Conservation (phyloP, 495 filamentous ascomycete genomes). For the Penicillium daleae region DNA sequence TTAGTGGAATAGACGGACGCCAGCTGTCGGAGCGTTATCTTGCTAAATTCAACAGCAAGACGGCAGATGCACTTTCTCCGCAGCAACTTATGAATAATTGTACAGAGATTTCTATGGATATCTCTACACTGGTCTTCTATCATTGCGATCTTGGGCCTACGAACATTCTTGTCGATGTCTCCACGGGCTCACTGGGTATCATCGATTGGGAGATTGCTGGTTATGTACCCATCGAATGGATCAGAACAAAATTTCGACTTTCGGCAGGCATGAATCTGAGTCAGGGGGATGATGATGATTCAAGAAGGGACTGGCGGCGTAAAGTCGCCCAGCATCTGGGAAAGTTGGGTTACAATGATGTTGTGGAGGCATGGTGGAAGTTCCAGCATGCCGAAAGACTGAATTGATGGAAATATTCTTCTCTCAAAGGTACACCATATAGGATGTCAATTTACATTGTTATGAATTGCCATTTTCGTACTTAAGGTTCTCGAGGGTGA, state of each 20-base stretch:
- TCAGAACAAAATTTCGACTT: conserved; percentile 34
- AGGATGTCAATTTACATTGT: no score
- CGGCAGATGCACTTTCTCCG: conserved; percentile 9
- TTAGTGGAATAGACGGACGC: conserved; percentile 15
- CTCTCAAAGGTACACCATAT: no score
- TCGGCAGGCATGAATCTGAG: conserved; percentile 30
- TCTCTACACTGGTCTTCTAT: conserved; percentile 37
- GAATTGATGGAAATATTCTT: no score
- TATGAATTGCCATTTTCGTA: no score
- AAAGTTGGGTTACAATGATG: conserved; percentile 19
- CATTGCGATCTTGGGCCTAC: conserved; percentile 40
- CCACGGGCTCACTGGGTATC: conserved; percentile 31
- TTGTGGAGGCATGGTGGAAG: conserved; percentile 14
- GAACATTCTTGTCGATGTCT: conserved; percentile 35
- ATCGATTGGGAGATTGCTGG: conserved; percentile 43
- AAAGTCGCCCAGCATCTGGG: conserved; percentile 15
- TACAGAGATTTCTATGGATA: conserved; percentile 34
- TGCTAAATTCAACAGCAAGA: conserved; percentile 9
- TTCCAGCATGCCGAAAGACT: no score
- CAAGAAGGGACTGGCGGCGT: conserved; percentile 18
- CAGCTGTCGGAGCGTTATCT: conserved; percentile 15
- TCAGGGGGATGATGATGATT: conserved; percentile 16
- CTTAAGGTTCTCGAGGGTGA: no score
- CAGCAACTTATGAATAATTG: conserved; percentile 15
- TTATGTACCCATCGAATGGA: conserved; percentile 35